Conservation (phyloP, 352 stramenopile species). For the Phytophthora sp. region DNA sequence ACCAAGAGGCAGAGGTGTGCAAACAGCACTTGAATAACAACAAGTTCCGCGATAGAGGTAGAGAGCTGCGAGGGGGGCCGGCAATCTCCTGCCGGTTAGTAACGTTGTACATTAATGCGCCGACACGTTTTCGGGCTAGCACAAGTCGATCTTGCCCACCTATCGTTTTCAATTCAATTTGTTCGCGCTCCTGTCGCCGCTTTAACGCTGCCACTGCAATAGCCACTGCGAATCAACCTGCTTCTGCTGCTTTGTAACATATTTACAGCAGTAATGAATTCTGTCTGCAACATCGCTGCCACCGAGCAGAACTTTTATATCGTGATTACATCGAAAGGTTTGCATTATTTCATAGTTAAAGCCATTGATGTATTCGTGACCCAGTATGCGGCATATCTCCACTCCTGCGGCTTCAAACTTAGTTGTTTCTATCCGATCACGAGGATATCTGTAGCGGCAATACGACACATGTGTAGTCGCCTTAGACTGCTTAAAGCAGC, state of each 20-base stretch:
- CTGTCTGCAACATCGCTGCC: not conserved
- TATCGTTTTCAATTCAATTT: not conserved
- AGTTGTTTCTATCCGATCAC: not conserved
- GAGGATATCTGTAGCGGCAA: conserved; percentile 3
- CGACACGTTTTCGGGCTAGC: not conserved
- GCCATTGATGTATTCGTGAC: conserved; percentile 3
- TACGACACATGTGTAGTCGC: not conserved
- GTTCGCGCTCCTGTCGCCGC: not conserved
- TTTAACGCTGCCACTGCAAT: conserved; percentile 2
- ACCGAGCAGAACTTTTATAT: not conserved
- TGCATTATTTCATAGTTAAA: conserved; percentile 9
- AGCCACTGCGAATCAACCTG: not conserved
- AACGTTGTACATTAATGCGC: not conserved
- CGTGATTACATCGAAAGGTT: not conserved
- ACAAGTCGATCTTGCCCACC: not conserved
- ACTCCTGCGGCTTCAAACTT: not conserved
- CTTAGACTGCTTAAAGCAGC: conserved; percentile 9
- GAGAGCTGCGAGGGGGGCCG: not conserved
- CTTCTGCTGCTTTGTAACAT: conserved; percentile 8
- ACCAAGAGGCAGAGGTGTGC: not conserved
- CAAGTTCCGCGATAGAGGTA: not conserved
- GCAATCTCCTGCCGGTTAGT: not conserved
- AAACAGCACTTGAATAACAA: not conserved
- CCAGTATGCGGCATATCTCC: not conserved
- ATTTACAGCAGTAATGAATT: conserved; percentile 18